Base-by-base conservation (phyloP, 768 basidiomycete genomes). In the Boletus reticulatus region DNA sequence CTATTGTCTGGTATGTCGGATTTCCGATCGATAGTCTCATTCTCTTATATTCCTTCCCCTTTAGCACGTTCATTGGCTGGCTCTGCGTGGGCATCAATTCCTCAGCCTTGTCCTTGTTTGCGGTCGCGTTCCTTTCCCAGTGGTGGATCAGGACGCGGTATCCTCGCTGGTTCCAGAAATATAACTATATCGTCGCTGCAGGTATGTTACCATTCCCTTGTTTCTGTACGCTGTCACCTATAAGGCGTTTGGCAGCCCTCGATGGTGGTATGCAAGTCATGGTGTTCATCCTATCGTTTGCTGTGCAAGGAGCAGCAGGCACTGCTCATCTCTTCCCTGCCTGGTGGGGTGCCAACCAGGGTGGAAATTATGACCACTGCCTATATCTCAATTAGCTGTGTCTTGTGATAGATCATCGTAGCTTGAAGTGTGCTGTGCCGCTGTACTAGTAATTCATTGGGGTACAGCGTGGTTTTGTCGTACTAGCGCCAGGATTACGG, bases 311-410 rank as follows among this genome's bases (percentile, higher is more conserved):
- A 13, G 81, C 77, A 8, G 72, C 77, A 6, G 81, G 82, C 12
- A 63, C 68, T 1, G 63, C 80, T 0, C 77, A 81, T 59, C 58
- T 79, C 24, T 83, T 83, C 69, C 80, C 82, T n/a, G 55, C 73
- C 50, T 83, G 82, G 83, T 83, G 80, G 83, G 80, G 80, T 19
- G 81, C 81, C 8, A 82, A 84, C 61, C 80, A 83, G 53, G 64
- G 62, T 38, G 80, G 80, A 62, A 72, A 76, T 61, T 74, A 68
- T 24, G 68, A 70, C 43, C 63, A 20, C 10, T 71, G 68, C 47
- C n/a, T 57, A 43, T 39, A 46, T 55, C 56, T 67, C 19, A 16
- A 13, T 17, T 67, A 65, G 44, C 38, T 13, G 19, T 10, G 16
- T 4, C 24, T 27, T 16, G 4, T 11, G 43, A 16, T 22, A 6